These are phyloP conservation scores for Penicillium paxilli DNA, from an alignment of 495 filamentous ascomycete species.

Conservation along the genomic window DNA sequence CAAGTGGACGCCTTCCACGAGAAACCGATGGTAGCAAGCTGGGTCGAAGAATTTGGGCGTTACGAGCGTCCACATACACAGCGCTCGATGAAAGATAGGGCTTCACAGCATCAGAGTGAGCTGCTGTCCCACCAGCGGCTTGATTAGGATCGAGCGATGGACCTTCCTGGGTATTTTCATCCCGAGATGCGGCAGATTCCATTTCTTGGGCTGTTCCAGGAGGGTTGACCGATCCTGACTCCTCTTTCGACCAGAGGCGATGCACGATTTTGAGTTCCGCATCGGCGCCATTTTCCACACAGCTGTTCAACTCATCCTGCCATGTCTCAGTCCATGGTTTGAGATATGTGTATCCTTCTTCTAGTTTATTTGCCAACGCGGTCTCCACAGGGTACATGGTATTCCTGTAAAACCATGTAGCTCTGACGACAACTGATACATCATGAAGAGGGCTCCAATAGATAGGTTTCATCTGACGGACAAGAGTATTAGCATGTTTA, in stretches of 20 bases:
- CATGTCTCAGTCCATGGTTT: slow-evolving; percentile 91
- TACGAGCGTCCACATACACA: slow-evolving; percentile 73
- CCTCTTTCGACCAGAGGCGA: slow-evolving; percentile 69
- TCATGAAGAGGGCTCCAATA: slow-evolving; percentile 98
- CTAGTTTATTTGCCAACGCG: slow-evolving; percentile 87
- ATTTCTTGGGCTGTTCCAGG: slow-evolving; percentile 23
- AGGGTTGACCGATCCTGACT: slow-evolving; percentile 33
- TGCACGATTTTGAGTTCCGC: slow-evolving; percentile 90
- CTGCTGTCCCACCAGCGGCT: slow-evolving; percentile 42
- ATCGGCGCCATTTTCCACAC: slow-evolving; percentile 83
- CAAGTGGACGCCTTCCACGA: slow-evolving; percentile 72
- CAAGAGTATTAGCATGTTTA: not conserved
- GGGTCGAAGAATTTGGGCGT: slow-evolving; percentile 79
- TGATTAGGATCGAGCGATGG: slow-evolving; percentile 32
- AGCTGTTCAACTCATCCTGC: slow-evolving; percentile 88
- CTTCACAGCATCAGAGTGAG: slow-evolving; percentile 33
- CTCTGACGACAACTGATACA: slow-evolving; percentile 75
- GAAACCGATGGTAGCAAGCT: slow-evolving; percentile 78
- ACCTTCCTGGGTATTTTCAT: slow-evolving; percentile 6
- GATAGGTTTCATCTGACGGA: slow-evolving; percentile 81
- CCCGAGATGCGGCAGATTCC: slow-evolving; percentile 1
- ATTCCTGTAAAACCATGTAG: slow-evolving; percentile 97
- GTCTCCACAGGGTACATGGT: slow-evolving; percentile 89
- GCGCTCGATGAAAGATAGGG: slow-evolving; percentile 71
- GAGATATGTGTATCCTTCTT: slow-evolving; percentile 82